Evolutionary conservation across 345 rosid genomes (phyloP), one percentile per base, ranked within the genome.

Genomic region (Crucihimalaya himalaica): DNA sequence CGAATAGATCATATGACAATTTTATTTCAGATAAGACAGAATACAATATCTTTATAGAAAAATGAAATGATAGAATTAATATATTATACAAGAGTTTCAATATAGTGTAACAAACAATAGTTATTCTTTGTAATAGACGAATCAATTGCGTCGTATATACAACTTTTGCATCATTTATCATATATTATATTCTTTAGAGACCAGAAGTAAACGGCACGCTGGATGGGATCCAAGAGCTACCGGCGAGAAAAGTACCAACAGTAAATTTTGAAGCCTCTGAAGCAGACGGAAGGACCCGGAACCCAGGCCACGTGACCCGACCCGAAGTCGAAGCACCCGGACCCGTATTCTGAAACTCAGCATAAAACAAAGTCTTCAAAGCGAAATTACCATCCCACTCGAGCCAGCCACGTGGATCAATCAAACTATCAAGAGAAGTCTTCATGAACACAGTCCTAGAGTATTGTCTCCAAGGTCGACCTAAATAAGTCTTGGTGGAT

Each of bases 381-480:
- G 87, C 87, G 13, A 86, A 88, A 46, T 82, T 63, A 1, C 85
- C 91, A 1, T 57, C 12, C 91, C 91, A 88, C 23, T 83, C 85
- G 8, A 79, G 47, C 93, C 93, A 88, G 2, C 88, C 88, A 0
- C 82, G 78, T 6, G 90, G 75, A 56, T 80, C 73, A 29, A 88
- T 85, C 21, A 86, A 19, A n/a, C 80, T 59, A 68, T 84, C 90
- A 2, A 88, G 79, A 45, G 78, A 88, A 16, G 82, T 84, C 48
- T 78, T 70, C 66, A 88, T 76, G 10, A 78, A 83, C 40, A 88
- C 85, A 0, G 88, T 84, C 9, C 90, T 70, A 0, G 90, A 88
- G 23, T 86, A 88, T 21, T 78, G 55, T 69, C 82, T 79, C 93
- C 93, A 86, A 0, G 88, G 93, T 45, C 90, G 48, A 2, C 90